phyloP scores from a whole-genome alignment of 768 basidiomycete genomes.

The Termitomyces eurrhizus region DNA sequence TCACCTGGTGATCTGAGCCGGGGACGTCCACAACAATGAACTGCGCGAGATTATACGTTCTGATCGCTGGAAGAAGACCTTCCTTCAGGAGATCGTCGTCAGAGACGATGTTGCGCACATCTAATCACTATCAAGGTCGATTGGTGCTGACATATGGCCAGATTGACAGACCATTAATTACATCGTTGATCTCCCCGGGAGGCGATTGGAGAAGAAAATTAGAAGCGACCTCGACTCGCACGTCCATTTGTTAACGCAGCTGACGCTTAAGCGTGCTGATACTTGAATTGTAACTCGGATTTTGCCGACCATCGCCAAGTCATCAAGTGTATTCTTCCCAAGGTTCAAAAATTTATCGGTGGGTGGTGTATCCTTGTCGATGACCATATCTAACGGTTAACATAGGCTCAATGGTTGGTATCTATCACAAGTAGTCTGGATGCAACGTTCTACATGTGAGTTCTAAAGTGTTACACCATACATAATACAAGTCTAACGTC shows the following conservation, averaged over 20 bases:
- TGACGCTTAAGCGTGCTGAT: not conserved
- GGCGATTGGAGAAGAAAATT: constrained; percentile 85
- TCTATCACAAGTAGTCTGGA: not conserved
- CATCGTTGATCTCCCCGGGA: constrained; percentile 96
- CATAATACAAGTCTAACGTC: constrained; percentile 8
- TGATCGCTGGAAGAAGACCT: constrained; percentile 72
- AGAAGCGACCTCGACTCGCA: constrained; percentile 70
- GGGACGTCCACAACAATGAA: constrained; percentile 87
- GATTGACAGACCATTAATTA: constrained; percentile 67
- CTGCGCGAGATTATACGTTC: constrained; percentile 85
- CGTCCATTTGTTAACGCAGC: constrained; percentile 48
- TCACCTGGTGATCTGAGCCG: constrained; percentile 69
- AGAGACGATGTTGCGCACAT: constrained; percentile 85
- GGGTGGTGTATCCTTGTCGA: not conserved
- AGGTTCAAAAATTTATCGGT: not conserved
- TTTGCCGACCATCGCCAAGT: constrained; percentile 13
- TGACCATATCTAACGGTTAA: not conserved
- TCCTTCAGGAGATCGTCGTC: constrained; percentile 82
- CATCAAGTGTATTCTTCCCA: not conserved
- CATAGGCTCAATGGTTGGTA: not conserved
- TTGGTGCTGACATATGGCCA: constrained; percentile 4
- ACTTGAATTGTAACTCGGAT: constrained; percentile 11
- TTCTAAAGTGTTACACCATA: constrained; percentile 5
- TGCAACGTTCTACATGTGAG: not conserved
- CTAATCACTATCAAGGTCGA: constrained; percentile 34